Conservation (phyloP, 192 early-diverging fungal genomes). For the Funneliformis geosporum region DNA sequence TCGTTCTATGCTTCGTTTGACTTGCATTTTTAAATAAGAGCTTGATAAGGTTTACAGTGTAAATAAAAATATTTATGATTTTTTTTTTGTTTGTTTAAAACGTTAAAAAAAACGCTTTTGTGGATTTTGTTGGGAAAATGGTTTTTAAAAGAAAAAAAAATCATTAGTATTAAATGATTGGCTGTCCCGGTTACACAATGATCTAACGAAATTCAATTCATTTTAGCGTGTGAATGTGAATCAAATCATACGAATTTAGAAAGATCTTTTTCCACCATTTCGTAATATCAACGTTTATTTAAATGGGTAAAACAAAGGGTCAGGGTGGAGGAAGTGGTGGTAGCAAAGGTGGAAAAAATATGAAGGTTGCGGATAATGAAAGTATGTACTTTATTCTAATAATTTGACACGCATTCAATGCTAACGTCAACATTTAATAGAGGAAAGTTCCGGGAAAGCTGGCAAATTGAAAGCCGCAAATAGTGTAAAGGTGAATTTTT, state of each 20-base stretch:
- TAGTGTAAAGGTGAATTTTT: slow-evolving; percentile 9
- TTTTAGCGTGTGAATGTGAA: no score
- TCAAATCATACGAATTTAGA: no score
- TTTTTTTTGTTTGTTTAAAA: background rate
- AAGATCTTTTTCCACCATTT: background rate
- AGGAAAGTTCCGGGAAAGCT: slow-evolving; percentile 14
- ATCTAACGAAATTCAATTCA: no score
- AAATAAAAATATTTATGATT: background rate
- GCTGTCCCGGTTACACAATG: no score
- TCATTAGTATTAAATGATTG: no score
- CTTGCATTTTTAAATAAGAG: background rate
- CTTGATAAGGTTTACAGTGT: background rate
- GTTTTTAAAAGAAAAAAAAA: no score
- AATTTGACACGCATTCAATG: background rate
- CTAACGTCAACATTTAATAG: background rate
- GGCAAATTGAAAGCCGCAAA: slow-evolving; percentile 27
- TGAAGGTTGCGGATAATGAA: background rate
- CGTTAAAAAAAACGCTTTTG: no score
- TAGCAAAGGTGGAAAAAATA: slow-evolving; percentile 1
- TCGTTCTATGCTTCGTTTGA: slow-evolving; percentile 3
- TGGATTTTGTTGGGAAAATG: no score
- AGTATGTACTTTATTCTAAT: background rate
- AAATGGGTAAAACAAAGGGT: slow-evolving; percentile 4
- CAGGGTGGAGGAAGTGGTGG: background rate
- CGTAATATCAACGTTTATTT: background rate